Conservation (phyloP, 1,139 yeast species). For the Protomyces macrosporus region DNA sequence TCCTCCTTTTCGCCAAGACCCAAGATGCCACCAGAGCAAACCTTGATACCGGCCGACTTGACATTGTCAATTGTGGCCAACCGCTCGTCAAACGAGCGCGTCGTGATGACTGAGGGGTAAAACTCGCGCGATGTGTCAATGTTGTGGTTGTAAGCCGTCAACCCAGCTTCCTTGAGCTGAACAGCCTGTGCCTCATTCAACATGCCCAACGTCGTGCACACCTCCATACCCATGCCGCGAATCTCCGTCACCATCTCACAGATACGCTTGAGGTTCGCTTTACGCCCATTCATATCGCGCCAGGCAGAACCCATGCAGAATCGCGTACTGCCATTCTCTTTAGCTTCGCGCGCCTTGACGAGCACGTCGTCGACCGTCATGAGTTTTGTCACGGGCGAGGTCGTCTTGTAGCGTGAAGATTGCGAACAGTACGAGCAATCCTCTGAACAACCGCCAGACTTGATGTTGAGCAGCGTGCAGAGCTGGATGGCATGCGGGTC, state of each 20-base stretch:
- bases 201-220: constrained; percentile 80
- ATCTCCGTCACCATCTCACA: constrained; percentile 61
- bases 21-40: constrained; percentile 74
- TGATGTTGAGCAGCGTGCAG: constrained; percentile 68
- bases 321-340: constrained; percentile 65
- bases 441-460: constrained; percentile 76
- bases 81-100: constrained; percentile 66
- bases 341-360: constrained; percentile 60
- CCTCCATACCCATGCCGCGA: constrained; percentile 64
- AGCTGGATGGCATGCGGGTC: constrained; percentile 67
- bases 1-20: constrained; percentile 72
- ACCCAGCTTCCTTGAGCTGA: constrained; percentile 58
- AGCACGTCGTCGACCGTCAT: constrained; percentile 58
- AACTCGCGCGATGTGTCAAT: constrained; percentile 75
- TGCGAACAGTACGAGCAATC: constrained; percentile 81
- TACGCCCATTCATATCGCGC: constrained; percentile 79
- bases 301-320: constrained; percentile 87
- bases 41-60: constrained; percentile 59
- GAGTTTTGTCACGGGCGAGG: constrained; percentile 61
- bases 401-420: constrained; percentile 63
- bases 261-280: constrained; percentile 58
- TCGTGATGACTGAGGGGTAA: constrained; percentile 64
- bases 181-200: constrained; percentile 57
- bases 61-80: constrained; percentile 61
- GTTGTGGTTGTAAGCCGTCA: constrained; percentile 78